phyloP scores from a whole-genome alignment of 2,329 filamentous ascomycete genomes.

The Tolypocladium endophyticum region DNA sequence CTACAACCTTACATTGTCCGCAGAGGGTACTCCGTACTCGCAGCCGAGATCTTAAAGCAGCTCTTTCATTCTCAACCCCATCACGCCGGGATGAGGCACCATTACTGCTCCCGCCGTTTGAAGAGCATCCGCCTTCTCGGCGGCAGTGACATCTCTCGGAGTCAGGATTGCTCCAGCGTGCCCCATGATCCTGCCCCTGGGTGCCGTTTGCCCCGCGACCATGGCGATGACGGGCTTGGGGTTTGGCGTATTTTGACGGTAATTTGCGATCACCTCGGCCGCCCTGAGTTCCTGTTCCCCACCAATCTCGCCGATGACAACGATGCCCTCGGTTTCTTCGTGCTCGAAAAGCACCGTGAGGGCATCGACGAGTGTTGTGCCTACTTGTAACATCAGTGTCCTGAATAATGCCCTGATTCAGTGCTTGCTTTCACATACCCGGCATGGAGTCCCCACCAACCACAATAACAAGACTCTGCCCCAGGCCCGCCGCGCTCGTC shows the following conservation, averaged over 20 bases:
- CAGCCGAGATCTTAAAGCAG: slow-evolving; percentile 10
- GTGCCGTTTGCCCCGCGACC: slow-evolving; percentile 54
- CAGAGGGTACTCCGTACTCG: neutral
- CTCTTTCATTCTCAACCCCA: slow-evolving; percentile 23
- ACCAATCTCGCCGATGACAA: slow-evolving; percentile 63
- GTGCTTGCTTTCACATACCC: slow-evolving; percentile 23
- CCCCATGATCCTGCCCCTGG: slow-evolving; percentile 54
- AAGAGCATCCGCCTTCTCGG: slow-evolving; percentile 21
- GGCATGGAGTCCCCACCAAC: slow-evolving; percentile 69
- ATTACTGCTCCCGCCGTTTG: slow-evolving; percentile 23
- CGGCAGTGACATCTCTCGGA: slow-evolving; percentile 18
- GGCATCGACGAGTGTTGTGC: slow-evolving; percentile 62
- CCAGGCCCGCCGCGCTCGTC: slow-evolving; percentile 61
- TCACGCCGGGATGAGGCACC: slow-evolving; percentile 26
- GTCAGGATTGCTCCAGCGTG: slow-evolving; percentile 55
- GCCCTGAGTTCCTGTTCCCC: slow-evolving; percentile 60
- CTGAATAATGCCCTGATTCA: no score
- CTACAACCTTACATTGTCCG: neutral
- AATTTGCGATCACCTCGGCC: slow-evolving; percentile 60
- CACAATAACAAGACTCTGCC: slow-evolving; percentile 67
- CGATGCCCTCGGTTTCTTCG: slow-evolving; percentile 58
- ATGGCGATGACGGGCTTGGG: slow-evolving; percentile 57
- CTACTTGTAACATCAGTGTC: slow-evolving; percentile 4
- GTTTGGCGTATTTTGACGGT: slow-evolving; percentile 40
- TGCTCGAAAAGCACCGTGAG: slow-evolving; percentile 58